phyloP scores from a whole-genome alignment of 371 early-diverging fungal genomes.

The Mucor lusitanicus region DNA sequence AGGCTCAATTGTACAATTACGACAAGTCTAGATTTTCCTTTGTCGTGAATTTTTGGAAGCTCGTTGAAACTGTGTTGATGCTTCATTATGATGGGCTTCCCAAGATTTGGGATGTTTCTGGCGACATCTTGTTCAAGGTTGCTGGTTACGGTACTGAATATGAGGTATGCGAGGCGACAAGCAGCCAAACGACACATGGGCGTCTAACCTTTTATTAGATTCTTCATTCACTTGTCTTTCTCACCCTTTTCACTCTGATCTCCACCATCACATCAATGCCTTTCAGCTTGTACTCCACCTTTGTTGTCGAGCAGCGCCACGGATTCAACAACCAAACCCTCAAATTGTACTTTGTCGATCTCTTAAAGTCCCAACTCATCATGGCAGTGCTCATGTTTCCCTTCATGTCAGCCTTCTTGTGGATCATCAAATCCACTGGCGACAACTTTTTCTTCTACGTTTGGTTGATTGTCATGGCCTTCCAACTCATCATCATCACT shows the following conservation, averaged over 20 bases:
- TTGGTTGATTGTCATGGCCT: conserved; percentile 81
- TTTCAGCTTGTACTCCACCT: conserved; percentile 85
- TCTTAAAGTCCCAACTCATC: conserved; percentile 74
- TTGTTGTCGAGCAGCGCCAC: conserved; percentile 93
- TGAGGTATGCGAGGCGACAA: conserved; percentile 55
- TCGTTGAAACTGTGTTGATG: conserved; percentile 65
- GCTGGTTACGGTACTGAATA: conserved; percentile 70
- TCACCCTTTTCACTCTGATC: conserved; percentile 59
- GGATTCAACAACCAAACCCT: conserved; percentile 96
- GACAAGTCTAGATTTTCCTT: conserved; percentile 87
- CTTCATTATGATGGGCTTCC: conserved; percentile 75
- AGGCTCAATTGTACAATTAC: conserved; percentile 84
- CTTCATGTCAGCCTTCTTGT: conserved; percentile 79
- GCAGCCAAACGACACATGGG: background rate
- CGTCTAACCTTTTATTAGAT: background rate
- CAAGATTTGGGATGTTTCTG: conserved; percentile 72
- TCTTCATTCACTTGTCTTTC: conserved; percentile 80
- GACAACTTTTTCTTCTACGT: conserved; percentile 87
- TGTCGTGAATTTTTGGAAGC: conserved; percentile 59
- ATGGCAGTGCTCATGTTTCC: conserved; percentile 77
- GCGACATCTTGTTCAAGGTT: conserved; percentile 48
- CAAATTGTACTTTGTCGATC: conserved; percentile 80
- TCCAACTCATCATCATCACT: conserved; percentile 89
- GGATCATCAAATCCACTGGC: conserved; percentile 84
- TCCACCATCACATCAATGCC: conserved; percentile 78